phyloP scores from a whole-genome alignment of 2,329 filamentous ascomycete species.

The Nothophaeocryptopus gaeumannii region DNA sequence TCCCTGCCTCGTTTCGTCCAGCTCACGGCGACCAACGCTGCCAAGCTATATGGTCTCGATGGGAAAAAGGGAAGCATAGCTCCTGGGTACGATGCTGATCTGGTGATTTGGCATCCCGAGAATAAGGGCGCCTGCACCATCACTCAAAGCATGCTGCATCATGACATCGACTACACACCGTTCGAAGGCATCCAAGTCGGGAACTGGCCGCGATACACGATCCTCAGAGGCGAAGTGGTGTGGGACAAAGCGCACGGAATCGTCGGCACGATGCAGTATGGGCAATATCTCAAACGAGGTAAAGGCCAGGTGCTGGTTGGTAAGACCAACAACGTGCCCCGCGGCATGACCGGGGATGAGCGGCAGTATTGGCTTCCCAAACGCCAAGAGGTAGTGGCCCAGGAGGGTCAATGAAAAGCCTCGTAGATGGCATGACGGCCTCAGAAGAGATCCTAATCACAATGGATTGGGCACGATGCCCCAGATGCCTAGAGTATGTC shows the following conservation, averaged over 20 bases:
- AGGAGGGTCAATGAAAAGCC: too few relatives aligned
- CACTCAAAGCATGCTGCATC: slow-evolving; percentile 53
- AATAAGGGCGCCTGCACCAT: slow-evolving; percentile 29
- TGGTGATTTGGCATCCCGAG: slow-evolving; percentile 44
- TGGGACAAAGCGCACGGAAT: slow-evolving; percentile 57
- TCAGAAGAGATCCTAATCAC: not conserved
- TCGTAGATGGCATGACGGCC: too few relatives aligned
- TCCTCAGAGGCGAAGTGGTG: slow-evolving; percentile 57
- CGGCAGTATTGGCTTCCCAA: slow-evolving; percentile 27
- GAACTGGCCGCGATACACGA: slow-evolving; percentile 62
- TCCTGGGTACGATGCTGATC: slow-evolving; percentile 45
- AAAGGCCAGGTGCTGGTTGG: slow-evolving; percentile 33
- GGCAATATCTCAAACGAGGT: slow-evolving; percentile 38
- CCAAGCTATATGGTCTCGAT: slow-evolving; percentile 44
- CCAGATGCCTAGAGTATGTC: slow-evolving; percentile 4
- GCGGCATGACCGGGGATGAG: slow-evolving; percentile 33
- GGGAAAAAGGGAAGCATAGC: slow-evolving; percentile 42
- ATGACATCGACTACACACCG: slow-evolving; percentile 62
- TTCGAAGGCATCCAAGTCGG: slow-evolving; percentile 57
- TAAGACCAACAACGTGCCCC: slow-evolving; percentile 30
- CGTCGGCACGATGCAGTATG: slow-evolving; percentile 34
- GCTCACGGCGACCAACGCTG: slow-evolving; percentile 44
- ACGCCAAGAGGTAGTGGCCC: too few relatives aligned
- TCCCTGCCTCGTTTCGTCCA: slow-evolving; percentile 45
- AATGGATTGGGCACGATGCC: slow-evolving; percentile 3